Evolutionary conservation across 2,329 filamentous ascomycete species (phyloP).

Genomic region (Leptographium procerum): DNA sequence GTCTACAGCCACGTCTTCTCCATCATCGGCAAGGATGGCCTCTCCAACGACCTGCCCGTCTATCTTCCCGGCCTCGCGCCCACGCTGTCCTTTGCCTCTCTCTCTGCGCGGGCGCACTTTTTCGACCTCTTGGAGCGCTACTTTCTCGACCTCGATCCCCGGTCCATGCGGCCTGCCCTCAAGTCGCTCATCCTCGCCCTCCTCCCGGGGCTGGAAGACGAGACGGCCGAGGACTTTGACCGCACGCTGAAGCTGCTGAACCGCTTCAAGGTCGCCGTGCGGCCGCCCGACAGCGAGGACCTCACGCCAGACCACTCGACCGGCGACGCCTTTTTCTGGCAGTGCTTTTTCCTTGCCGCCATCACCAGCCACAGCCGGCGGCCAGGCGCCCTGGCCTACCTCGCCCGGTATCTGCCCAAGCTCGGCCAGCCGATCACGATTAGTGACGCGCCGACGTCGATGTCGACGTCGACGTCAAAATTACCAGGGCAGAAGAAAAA

Average conservation of each 20-base stretch:
- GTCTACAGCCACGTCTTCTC: constrained; percentile 86
- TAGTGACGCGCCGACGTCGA: constrained; percentile 15
- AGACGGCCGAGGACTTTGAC: constrained; percentile 95
- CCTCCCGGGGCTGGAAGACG: constrained; percentile 84
- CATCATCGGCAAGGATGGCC: constrained; percentile 66
- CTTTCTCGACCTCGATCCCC: constrained; percentile 59
- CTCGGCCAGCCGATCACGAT: constrained; percentile 36
- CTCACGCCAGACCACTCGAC: constrained; percentile 42
- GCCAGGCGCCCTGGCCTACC: constrained; percentile 77
- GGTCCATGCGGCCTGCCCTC: constrained; percentile 70
- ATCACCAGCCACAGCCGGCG: constrained; percentile 82
- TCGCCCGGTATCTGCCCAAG: constrained; percentile 67
- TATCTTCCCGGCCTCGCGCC: constrained; percentile 85
- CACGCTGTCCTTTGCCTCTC: constrained; percentile 86
- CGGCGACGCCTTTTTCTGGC: constrained; percentile 89
- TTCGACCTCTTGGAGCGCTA: constrained; percentile 74
- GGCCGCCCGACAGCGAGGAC: constrained; percentile 38
- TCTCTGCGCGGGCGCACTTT: constrained; percentile 78
- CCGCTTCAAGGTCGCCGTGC: constrained; percentile 59
- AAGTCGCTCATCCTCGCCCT: constrained; percentile 85
- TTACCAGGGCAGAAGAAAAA: constrained; percentile 11
- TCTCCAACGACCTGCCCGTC: constrained; percentile 71
- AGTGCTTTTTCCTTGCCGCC: constrained; percentile 87
- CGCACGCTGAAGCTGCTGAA: constrained; percentile 70
- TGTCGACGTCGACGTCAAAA: no score